Base-by-base conservation (phyloP, 495 filamentous ascomycete species). In the Neurospora sublineolata region DNA sequence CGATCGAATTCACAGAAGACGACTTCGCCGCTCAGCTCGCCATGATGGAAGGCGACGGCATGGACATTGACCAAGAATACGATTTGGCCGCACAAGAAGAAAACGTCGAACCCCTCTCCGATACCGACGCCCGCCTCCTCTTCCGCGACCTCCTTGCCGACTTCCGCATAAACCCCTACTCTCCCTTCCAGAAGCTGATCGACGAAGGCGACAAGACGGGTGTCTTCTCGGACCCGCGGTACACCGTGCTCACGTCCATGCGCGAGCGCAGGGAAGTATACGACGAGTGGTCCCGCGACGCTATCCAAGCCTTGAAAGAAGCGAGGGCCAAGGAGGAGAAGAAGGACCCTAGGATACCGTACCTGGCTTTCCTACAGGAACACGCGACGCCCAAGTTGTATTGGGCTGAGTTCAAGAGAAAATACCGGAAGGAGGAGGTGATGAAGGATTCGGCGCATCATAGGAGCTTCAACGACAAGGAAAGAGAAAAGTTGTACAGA, bases 331-430 rank as follows among this genome's bases (percentile, higher is more conserved):
- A 89, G 67, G 87, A 93, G 73, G 91, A 92, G 77, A 94, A 93
- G 82, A 87, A 89, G 69, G 93, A 99, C 74, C 96, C 95, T 9
- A 84, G 87, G 30, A 92, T 97, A 72, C 88, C 91, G 36, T 99
- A 94, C 79, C 81, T 97, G 72, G 87, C 86, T 0, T 93, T 99
- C 74, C 83, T 99, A 27, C 88, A 94, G 71, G 88, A 90, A 72
- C 84, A 91, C 71, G 93, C 93, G 1, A 94, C 90, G 0, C 90
- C 92, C 2, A 97, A 97, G 81, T 83, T 98, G 12, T 99, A 96
- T 80, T 99, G 95, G 95, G 89, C 92, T 0, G 95, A 99, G 77
- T 99, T 99, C 79, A 92, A 92, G 73, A 86, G 94, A 38, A 98
- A 97, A 76, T 95, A 89, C 75, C 90, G 90, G 72, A 93, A 91